Evolutionary conservation across 2,329 filamentous ascomycete species (phyloP), one percentile per base, ranked within the genome.

Genomic region (Xylariales sp.): DNA sequence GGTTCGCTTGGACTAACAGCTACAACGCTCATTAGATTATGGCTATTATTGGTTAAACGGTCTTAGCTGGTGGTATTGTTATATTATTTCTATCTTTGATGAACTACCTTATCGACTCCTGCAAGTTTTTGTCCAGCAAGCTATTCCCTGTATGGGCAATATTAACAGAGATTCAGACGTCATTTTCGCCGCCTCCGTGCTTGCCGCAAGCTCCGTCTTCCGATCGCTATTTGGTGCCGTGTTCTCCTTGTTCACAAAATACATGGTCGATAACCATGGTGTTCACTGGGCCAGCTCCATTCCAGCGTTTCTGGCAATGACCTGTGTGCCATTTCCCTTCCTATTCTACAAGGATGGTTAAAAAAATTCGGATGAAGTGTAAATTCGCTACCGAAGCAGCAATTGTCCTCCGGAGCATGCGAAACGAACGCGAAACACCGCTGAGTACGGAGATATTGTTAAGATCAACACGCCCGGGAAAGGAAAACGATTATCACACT

Each of bases 111-210:
- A 74, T 80, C 39, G 77, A 81, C 49, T n/a, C n/a, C n/a, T n/a
- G n/a, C n/a, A n/a, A n/a, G n/a, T n/a, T n/a, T n/a, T n/a, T n/a
- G n/a, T n/a, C n/a, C n/a, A n/a, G n/a, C n/a, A n/a, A n/a, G n/a
- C n/a, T n/a, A n/a, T n/a, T n/a, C n/a, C n/a, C n/a, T n/a, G n/a
- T n/a, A n/a, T n/a, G n/a, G n/a, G n/a, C n/a, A n/a, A n/a, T n/a
- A n/a, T n/a, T n/a, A n/a, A n/a, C n/a, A n/a, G n/a, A n/a, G n/a
- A n/a, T n/a, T 58, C 71, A 1, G 69, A 55, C 55, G 52, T 82
- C 36, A 83, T 90, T 49, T 91, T 83, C 45, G 85, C 87, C 1
- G 85, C 85, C 1, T 85, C 80, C 0, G 83, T 83, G 0, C 67
- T 89, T 8, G 85, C 85, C 4, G 83, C 83, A 34, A 88, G 82